Base-by-base conservation (phyloP, 306 rosid species). In the Vigna radiata region DNA sequence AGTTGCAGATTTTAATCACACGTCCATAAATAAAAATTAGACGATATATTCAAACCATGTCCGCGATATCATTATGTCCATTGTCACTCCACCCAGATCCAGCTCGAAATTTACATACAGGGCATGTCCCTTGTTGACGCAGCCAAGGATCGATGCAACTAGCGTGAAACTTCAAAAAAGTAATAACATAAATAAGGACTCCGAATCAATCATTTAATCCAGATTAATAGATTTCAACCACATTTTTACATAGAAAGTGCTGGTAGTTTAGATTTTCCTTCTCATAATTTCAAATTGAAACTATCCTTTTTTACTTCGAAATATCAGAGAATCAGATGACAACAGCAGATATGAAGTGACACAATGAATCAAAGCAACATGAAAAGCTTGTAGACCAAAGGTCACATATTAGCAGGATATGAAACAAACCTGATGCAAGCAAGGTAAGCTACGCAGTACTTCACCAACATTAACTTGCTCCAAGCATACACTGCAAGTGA, bases 131-230 rank as follows among this genome's bases (percentile, higher is more conserved):
- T 68, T 92, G 98, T 76, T 95, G 98, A 78, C 90, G 83, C 84
- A 95, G 86, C 97, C 98, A 92, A 1, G 97, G 98, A 72, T 95
- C 98, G 16, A 92, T 95, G 90, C 97, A 95, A 85, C 54, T 90
- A 17, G 91, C 92, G 43, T 90, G 97, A 81, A 95, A 92, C 99
- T 95, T 85, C 85, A 39, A 76, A 67, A 71, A 44, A 10, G 27
- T 4, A 82, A 17, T 73, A 71, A 56, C 52, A 70, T 27, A 72
- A 18, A 23, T 49, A 46, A 33, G 55, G 67, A 44, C n/a, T 73
- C 55, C 64, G 63, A 11, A 47, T 27, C 48, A 29, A 41, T 25
- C 27, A 25, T 19, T 41, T 48, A 58, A 37, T 59, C 4, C 36
- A 76, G 54, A 79, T 72, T 13, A 66, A 17, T 14, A 23, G 15